These are phyloP conservation scores for Kodamaea kakaduensis DNA, from an alignment of 805 yeast genomes.

Conservation along the genomic window DNA sequence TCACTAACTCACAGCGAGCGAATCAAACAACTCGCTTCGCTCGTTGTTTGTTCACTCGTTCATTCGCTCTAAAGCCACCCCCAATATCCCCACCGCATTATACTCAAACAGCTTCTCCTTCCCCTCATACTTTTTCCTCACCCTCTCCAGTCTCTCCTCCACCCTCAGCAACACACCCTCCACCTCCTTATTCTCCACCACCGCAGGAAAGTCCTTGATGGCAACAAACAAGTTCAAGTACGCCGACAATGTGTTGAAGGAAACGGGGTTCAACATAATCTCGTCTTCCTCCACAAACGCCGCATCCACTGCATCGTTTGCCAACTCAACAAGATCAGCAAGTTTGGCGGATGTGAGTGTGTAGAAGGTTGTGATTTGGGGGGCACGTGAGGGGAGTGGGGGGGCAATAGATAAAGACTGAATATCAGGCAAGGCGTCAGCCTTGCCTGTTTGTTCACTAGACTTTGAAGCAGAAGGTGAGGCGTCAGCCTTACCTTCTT, in stretches of 20 bases:
- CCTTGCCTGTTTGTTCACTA: neutral
- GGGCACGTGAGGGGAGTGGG: constrained; percentile 33
- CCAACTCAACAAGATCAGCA: constrained; percentile 6
- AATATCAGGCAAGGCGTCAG: neutral
- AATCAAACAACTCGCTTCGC: too few species aligned
- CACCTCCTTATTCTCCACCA: constrained; percentile 14
- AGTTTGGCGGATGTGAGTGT: constrained; percentile 4
- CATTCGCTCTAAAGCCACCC: constrained; percentile 34
- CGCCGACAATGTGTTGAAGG: constrained; percentile 46
- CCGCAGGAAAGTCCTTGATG: constrained; percentile 20
- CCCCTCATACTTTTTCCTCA: constrained; percentile 9
- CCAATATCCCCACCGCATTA: constrained; percentile 33
- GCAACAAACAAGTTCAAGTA: constrained; percentile 52
- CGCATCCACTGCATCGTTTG: constrained; percentile 4
- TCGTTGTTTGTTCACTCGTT: neutral
- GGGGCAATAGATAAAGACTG: constrained; percentile 17
- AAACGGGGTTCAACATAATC: constrained; percentile 17
- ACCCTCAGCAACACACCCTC: constrained; percentile 12
- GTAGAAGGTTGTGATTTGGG: constrained; percentile 5
- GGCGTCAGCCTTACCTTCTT: neutral
- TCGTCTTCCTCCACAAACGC: constrained; percentile 14
- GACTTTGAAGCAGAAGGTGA: neutral
- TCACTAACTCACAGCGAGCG: too few species aligned
- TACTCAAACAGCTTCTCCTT: constrained; percentile 16
- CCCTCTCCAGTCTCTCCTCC: constrained; percentile 8